These are phyloP conservation scores for Phytopythium sindhum DNA, from an alignment of 352 stramenopile genomes.

Conservation along the genomic window DNA sequence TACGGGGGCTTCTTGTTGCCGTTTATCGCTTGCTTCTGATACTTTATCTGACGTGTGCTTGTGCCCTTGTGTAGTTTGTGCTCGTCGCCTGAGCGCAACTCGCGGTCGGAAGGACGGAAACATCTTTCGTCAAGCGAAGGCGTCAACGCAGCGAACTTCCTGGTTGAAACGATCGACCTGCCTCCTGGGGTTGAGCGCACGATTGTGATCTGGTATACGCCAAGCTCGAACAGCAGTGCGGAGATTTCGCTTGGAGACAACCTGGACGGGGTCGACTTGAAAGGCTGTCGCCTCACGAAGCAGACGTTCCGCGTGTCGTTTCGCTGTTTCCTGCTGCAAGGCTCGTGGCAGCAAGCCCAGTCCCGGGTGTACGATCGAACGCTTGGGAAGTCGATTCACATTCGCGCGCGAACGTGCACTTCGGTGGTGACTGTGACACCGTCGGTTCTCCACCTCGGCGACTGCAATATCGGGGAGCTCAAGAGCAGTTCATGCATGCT, in stretches of 20 bases:
- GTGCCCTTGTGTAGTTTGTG: conserved; percentile 43
- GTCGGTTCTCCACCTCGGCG: conserved; percentile 81
- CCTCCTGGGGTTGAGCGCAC: conserved; percentile 81
- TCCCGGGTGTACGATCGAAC: conserved; percentile 83
- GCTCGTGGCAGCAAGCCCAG: conserved; percentile 81
- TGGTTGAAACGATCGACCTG: conserved; percentile 87
- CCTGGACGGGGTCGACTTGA: conserved; percentile 71
- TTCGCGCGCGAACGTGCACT: conserved; percentile 81
- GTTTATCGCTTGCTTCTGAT: conserved; percentile 6
- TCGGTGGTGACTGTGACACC: conserved; percentile 84
- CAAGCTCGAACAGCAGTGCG: conserved; percentile 33
- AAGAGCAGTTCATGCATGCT: conserved; percentile 85
- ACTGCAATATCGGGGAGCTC: conserved; percentile 88
- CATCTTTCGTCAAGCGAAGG: conserved; percentile 47
- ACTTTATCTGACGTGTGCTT: background rate
- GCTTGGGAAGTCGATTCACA: conserved; percentile 83
- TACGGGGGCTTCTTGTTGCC: conserved; percentile 18
- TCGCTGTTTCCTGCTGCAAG: conserved; percentile 83
- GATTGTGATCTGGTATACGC: conserved; percentile 88
- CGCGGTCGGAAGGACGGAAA: conserved; percentile 42
- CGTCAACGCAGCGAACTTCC: conserved; percentile 74
- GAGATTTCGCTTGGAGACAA: conserved; percentile 37
- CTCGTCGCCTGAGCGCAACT: conserved; percentile 72
- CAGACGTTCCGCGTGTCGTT: conserved; percentile 88
- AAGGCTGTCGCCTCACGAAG: conserved; percentile 75